Conservation (phyloP, 306 rosid genomes). For the Cicer chorassanicum region DNA sequence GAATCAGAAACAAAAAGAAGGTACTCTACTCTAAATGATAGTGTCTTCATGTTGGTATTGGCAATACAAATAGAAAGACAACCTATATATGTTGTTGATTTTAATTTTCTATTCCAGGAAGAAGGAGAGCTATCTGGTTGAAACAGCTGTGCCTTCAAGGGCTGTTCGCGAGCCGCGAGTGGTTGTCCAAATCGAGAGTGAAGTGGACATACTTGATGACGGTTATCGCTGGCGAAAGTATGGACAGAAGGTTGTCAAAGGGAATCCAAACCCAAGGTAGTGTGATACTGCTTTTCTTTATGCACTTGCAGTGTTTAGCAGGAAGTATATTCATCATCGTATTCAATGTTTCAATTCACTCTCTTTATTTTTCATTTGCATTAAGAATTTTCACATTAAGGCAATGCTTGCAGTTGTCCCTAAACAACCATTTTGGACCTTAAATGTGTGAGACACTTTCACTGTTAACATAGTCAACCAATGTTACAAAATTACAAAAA, state of each 20-base stretch:
- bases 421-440: too few relatives aligned
- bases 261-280: slow-evolving; percentile 96
- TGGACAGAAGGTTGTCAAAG: slow-evolving; percentile 93
- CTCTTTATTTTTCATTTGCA: slow-evolving; percentile 1
- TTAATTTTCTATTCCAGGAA: slow-evolving; percentile 59
- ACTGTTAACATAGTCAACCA: too few relatives aligned
- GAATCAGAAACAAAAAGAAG: slow-evolving; percentile 80
- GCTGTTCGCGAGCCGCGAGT: slow-evolving; percentile 83
- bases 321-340: background rate
- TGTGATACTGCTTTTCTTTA: slow-evolving; percentile 19
- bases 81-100: slow-evolving; percentile 21
- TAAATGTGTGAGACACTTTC: too few relatives aligned
- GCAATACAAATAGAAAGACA: background rate
- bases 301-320: slow-evolving; percentile 22
- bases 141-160: slow-evolving; percentile 61
- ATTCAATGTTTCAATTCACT: background rate
- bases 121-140: slow-evolving; percentile 60
- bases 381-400: slow-evolving; percentile 2
- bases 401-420: background rate
- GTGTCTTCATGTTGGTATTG: slow-evolving; percentile 20
- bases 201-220: slow-evolving; percentile 82
- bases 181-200: slow-evolving; percentile 83
- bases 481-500: too few relatives aligned
- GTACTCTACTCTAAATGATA: slow-evolving; percentile 43
- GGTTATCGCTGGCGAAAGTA: slow-evolving; percentile 97